Evolutionary conservation across 306 rosid species (phyloP).

Genomic region (Sophora flavescens): DNA sequence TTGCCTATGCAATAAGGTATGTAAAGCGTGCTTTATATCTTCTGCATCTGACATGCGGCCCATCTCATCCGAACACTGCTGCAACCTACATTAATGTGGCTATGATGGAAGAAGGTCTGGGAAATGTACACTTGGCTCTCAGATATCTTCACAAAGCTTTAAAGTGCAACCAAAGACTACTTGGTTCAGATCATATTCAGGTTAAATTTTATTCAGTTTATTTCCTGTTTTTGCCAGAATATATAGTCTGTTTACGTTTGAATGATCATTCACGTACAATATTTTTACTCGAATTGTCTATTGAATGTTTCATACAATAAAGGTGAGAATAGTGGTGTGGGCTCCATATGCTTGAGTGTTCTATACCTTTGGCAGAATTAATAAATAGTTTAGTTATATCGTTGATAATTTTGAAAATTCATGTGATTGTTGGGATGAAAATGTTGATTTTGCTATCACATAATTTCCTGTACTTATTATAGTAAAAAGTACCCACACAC

Average conservation of each 20-base stretch:
- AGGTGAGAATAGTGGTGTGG: neutral
- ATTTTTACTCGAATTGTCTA: constrained; percentile 26
- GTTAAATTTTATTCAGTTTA: constrained; percentile 54
- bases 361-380: neutral
- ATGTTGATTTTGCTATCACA: constrained; percentile 30
- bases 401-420: neutral
- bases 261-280: constrained; percentile 3
- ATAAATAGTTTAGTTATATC: neutral
- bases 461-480: neutral
- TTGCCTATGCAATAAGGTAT: constrained; percentile 56
- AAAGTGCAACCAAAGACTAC: constrained; percentile 93
- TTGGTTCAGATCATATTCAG: constrained; percentile 98
- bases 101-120: constrained; percentile 99
- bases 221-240: constrained; percentile 27
- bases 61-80: constrained; percentile 99
- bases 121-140: constrained; percentile 96
- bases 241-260: constrained; percentile 26
- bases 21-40: constrained; percentile 98
- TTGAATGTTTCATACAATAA: constrained; percentile 3
- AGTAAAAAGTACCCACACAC: constrained; percentile 9
- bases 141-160: constrained; percentile 99
- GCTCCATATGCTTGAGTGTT: neutral
- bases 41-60: constrained; percentile 96
- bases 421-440: constrained; percentile 20
- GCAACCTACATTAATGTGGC: constrained; percentile 99